A percentile compares a stretch with the other conserved stretches of the same genome.
Evolutionary conservation across 768 basidiomycete species (phyloP).

Genomic region (Lactarius evosmus): DNA sequence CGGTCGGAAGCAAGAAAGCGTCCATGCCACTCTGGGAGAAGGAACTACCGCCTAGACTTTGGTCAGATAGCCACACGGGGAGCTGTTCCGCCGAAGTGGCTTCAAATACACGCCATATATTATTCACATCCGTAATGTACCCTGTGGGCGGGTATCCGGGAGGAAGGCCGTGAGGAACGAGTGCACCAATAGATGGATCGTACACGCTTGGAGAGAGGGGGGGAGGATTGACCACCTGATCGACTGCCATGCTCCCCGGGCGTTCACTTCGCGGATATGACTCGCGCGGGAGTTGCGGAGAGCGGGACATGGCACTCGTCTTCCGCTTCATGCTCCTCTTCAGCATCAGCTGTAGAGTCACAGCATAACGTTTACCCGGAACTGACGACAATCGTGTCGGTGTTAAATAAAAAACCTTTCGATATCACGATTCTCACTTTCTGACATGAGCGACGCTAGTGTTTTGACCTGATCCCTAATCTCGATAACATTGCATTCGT

Average conservation of each 20-base stretch:
- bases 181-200: conserved; percentile 18
- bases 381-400: conserved; percentile 44
- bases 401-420: conserved; percentile 9
- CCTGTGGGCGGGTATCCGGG: conserved; percentile 26
- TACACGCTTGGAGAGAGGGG: conserved; percentile 26
- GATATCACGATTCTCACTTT: conserved; percentile 50
- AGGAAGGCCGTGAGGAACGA: conserved; percentile 22
- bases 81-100: conserved; percentile 68
- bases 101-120: conserved; percentile 76
- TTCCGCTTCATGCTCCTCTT: conserved; percentile 69
- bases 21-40: conserved; percentile 83
- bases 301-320: conserved; percentile 52
- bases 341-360: conserved; percentile 86
- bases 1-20: conserved; percentile 73
- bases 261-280: conserved; percentile 32
- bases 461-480: conserved; percentile 77
- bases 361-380: conserved; percentile 88
- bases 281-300: conserved; percentile 58
- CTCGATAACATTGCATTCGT: conserved; percentile 72
- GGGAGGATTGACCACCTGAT: conserved; percentile 27
- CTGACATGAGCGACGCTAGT: conserved; percentile 69
- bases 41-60: conserved; percentile 69
- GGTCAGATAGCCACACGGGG: conserved; percentile 85
- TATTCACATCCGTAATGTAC: conserved; percentile 47
- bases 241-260: conserved; percentile 27